phyloP scores from a whole-genome alignment of 805 yeast genomes.

The Cyberlindnera misumaiensis region DNA sequence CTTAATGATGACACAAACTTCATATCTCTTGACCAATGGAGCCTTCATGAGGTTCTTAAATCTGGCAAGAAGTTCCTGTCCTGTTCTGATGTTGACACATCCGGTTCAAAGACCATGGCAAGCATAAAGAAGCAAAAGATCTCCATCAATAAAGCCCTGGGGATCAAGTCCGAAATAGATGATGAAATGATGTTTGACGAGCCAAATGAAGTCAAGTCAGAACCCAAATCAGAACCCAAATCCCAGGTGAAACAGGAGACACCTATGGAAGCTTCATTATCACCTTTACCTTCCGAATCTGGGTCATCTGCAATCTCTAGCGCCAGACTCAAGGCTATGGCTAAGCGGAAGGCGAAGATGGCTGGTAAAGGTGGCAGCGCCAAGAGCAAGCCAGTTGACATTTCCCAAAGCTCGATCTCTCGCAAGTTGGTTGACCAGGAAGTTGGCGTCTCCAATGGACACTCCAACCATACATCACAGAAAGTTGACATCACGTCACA shows the following conservation, averaged over 20 bases:
- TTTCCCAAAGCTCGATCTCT: slow-evolving; percentile 66
- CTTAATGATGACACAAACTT: slow-evolving; percentile 33
- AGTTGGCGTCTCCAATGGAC: slow-evolving; percentile 9
- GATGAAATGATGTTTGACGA: slow-evolving; percentile 18
- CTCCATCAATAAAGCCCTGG: slow-evolving; percentile 35
- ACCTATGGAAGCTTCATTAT: slow-evolving; percentile 1
- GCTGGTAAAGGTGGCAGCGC: slow-evolving; percentile 46
- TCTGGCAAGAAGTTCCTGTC: slow-evolving; percentile 41
- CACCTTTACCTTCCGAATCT: background rate
- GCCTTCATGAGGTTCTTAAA: slow-evolving; percentile 39
- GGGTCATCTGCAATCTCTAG: slow-evolving; percentile 25
- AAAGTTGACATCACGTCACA: slow-evolving; percentile 66
- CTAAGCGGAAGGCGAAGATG: slow-evolving; percentile 81
- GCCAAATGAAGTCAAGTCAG: slow-evolving; percentile 10
- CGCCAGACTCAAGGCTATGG: slow-evolving; percentile 88
- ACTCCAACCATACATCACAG: slow-evolving; percentile 10
- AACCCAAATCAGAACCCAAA: slow-evolving; percentile 1
- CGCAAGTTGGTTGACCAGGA: slow-evolving; percentile 37
- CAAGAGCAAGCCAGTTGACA: slow-evolving; percentile 49
- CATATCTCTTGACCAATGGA: slow-evolving; percentile 44
- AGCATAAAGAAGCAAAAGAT: slow-evolving; percentile 45
- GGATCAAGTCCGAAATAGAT: slow-evolving; percentile 30
- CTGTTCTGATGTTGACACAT: slow-evolving; percentile 21
- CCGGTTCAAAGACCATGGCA: slow-evolving; percentile 29
- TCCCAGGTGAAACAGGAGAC: slow-evolving; percentile 2